A percentile compares a stretch with the other conserved stretches of the same genome.
Evolutionary conservation across 768 basidiomycete genomes (phyloP).

Genomic region (Podaxis mareebaensis): DNA sequence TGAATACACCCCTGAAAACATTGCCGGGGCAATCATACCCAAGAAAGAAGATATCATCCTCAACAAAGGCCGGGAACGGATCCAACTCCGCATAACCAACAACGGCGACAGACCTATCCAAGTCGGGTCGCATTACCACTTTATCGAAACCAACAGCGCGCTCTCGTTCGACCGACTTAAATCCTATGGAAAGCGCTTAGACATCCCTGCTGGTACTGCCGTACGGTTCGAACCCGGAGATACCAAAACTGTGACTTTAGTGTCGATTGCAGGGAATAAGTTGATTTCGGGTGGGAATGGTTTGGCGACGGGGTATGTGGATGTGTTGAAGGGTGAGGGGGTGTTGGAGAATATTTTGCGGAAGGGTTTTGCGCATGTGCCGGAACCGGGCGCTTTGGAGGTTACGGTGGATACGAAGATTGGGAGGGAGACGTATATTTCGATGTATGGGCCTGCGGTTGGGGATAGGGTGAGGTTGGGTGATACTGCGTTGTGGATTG

Average conservation of each 20-base stretch:
- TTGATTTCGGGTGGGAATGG: constrained; percentile 79
- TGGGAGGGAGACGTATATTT: constrained; percentile 73
- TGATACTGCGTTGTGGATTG: constrained; percentile 88
- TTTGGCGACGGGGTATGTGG: constrained; percentile 59
- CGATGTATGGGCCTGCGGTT: constrained; percentile 94
- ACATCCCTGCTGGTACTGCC: constrained; percentile 93
- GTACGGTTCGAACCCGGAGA: constrained; percentile 97
- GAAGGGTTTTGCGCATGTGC: constrained; percentile 68
- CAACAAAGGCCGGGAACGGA: constrained; percentile 70
- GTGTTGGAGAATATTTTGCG: constrained; percentile 51
- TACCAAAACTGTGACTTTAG: constrained; percentile 78
- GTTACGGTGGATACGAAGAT: constrained; percentile 56
- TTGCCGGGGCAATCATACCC: constrained; percentile 77
- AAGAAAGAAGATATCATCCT: constrained; percentile 67
- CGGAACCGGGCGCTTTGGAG: constrained; percentile 62
- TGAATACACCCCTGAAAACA: constrained; percentile 51
- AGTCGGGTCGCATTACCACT: constrained; percentile 93
- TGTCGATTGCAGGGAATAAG: constrained; percentile 71
- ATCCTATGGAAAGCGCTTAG: constrained; percentile 83
- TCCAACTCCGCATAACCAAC: constrained; percentile 80
- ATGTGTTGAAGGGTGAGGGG: constrained; percentile 41
- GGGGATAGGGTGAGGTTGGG: constrained; percentile 89
- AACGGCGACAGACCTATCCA: constrained; percentile 93
- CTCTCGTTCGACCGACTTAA: constrained; percentile 81
- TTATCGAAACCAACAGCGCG: constrained; percentile 83